Conservation (phyloP, 2,329 filamentous ascomycete genomes). For the Periconia sp. region DNA sequence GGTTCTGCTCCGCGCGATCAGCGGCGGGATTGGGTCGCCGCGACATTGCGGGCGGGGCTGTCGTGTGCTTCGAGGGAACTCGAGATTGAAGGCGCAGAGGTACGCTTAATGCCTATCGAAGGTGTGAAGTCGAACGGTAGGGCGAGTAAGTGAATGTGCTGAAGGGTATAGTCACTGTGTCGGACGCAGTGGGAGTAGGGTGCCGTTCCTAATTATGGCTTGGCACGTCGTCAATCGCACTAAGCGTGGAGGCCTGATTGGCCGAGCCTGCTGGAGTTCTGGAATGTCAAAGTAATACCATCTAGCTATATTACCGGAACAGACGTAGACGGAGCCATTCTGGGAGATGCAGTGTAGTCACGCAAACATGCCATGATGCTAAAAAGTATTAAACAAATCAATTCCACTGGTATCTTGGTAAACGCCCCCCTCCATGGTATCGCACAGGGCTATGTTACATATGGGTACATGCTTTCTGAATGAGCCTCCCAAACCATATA, state of each 20-base stretch:
- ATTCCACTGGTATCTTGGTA: constrained; percentile 18
- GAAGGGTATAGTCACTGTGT: too few species aligned
- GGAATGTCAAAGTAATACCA: background rate
- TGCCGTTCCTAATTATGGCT: background rate
- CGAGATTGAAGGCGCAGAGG: too few species aligned
- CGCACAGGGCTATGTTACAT: constrained; percentile 26
- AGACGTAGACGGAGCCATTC: too few species aligned
- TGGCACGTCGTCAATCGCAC: background rate
- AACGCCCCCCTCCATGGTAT: constrained; percentile 26
- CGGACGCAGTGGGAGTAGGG: too few species aligned
- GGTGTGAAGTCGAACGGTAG: background rate
- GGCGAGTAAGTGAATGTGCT: too few species aligned
- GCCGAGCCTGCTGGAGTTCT: background rate
- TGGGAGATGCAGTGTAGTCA: too few species aligned
- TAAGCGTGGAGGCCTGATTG: background rate
- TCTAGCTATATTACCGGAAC: too few species aligned
- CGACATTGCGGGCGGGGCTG: constrained; percentile 66
- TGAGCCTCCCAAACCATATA: background rate
- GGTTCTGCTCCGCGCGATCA: constrained; percentile 91
- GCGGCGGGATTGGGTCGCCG: constrained; percentile 80
- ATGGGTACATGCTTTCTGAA: constrained; percentile 16
- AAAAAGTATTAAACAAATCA: background rate
- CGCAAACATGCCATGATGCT: too few species aligned
- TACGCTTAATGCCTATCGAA: too few species aligned
- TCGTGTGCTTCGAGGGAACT: constrained; percentile 4